Base-by-base conservation (phyloP, 1,139 yeast species). In the Suhomyces chickasaworum region DNA sequence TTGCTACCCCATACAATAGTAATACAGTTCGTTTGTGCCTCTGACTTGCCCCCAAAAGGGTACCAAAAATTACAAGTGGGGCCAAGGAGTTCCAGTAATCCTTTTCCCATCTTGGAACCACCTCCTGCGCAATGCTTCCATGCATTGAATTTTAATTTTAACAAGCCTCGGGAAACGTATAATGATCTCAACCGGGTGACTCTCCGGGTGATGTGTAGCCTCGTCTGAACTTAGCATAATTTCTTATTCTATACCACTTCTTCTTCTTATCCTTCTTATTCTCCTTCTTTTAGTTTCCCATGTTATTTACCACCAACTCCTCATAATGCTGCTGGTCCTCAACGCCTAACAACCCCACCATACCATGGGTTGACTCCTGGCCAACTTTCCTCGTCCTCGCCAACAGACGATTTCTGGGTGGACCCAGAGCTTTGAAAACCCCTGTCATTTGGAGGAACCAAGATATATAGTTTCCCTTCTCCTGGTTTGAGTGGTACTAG, bases 91-190 rank as follows among this genome's bases (percentile, higher is more conserved):
- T n/a, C 27, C 27, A 12, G 37, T n/a, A 20, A 17, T 34, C 37
- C 37, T 6, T 18, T 34, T 34, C 37, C 37, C 37, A 21, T 34
- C 37, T 34, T 34, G 37, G 39, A 36, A 15, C 41, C 27, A 13
- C 37, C 29, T 41, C 36, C 36, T 41, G 46, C 43, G 45, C 42
- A 33, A 43, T 39, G 22, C 42, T 43, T 43, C 46, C 35, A 35
- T 43, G 46, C 46, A 43, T 41, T 34, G 23, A 36, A 27, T 23
- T 37, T 42, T 46, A 36, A 46, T 46, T 45, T 37, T 42, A 43
- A 42, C 49, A 46, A 45, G 46, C 49, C 49, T 46, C 49, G 46
- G 46, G 46, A 41, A 45, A 37, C 40, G 49, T 39, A 46, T 37
- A 42, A 46, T 39, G 44, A 42, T 42, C 44, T 42, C 36, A 37